Base-by-base conservation (phyloP, 208 protist species). In the Crithidia expoeki region DNA sequence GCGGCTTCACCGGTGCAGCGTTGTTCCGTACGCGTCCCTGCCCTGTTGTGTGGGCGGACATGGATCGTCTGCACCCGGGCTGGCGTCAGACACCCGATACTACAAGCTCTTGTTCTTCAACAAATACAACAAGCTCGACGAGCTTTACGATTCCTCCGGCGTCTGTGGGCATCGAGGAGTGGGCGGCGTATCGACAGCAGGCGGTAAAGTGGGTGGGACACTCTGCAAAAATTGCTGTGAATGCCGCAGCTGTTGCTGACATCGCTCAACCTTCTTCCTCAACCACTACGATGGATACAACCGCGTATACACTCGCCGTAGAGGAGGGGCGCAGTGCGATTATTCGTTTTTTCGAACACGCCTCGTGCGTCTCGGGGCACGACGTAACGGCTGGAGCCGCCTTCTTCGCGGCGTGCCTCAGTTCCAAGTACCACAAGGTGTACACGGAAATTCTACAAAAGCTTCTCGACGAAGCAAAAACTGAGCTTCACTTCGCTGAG, bases 1-100 rank as follows among this genome's bases (percentile, higher is more conserved):
- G 85, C 68, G 85, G 85, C 74, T 90, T 87, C 72, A 87, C 79
- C 27, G 85, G 85, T 11, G 81, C 80, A 0, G 85, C 79, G 9
- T 65, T 87, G 14, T 90, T 90, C 40, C 74, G 70, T 25, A 81
- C 64, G 11, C 69, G 73, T 1, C 44, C 33, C 19, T 63, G 59
- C 47, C 36, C 34, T 27, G 40, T 25, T 4, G 70, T 74, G 44
- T 69, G 72, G 68, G 49, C 27, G 2, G 74, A 60, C 64, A 70
- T 75, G 69, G 50, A 60, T 16, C 64, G 64, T 4, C 46, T 66
- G 17, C 50, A 77, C 50, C 72, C 72, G 0, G 57, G 40, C 47
- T 77, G 72, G 72, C 70, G 70, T 25, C 19, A 47, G n/a, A 38
- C 55, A 1, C n/a, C 38, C 9, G n/a, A 6, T 32, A 28, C 6